Conservation (phyloP, 441 rosid species). For the Gossypium aridum region DNA sequence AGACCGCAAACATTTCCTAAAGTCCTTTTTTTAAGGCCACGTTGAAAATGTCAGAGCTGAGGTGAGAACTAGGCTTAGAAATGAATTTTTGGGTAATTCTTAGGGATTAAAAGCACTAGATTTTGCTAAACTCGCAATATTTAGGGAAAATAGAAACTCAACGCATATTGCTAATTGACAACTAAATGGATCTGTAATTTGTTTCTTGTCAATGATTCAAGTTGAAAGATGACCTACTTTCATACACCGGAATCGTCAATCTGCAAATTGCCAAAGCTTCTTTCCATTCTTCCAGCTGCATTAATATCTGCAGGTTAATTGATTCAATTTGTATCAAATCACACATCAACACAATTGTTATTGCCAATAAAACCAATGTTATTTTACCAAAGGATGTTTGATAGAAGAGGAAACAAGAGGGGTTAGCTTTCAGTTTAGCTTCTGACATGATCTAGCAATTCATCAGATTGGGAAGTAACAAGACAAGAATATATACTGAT, state of each 20-base stretch:
- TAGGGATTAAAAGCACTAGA: background rate
- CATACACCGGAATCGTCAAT: constrained; percentile 68
- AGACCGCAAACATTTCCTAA: background rate
- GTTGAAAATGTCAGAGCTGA: background rate
- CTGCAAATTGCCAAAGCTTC: constrained; percentile 69
- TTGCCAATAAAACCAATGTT: background rate
- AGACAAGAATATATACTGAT: background rate
- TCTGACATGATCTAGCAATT: background rate
- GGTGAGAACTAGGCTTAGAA: background rate
- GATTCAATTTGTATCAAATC: constrained; percentile 6
- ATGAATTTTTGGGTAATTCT: background rate
- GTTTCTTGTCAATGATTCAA: constrained; percentile 4
- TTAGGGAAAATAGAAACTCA: background rate
- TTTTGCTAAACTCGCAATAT: background rate
- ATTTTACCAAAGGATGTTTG: background rate
- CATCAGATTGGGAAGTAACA: background rate
- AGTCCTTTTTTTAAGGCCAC: background rate
- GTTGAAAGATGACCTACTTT: constrained; percentile 50
- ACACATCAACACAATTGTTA: background rate
- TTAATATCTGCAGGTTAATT: constrained; percentile 49
- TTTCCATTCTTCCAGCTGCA: constrained; percentile 76
- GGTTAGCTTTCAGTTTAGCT: background rate
- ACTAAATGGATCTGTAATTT: background rate
- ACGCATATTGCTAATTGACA: background rate
- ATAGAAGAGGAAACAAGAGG: background rate